These are phyloP conservation scores for Endocalyx cinctus DNA, from an alignment of 2,329 filamentous ascomycete genomes.

Conservation along the genomic window DNA sequence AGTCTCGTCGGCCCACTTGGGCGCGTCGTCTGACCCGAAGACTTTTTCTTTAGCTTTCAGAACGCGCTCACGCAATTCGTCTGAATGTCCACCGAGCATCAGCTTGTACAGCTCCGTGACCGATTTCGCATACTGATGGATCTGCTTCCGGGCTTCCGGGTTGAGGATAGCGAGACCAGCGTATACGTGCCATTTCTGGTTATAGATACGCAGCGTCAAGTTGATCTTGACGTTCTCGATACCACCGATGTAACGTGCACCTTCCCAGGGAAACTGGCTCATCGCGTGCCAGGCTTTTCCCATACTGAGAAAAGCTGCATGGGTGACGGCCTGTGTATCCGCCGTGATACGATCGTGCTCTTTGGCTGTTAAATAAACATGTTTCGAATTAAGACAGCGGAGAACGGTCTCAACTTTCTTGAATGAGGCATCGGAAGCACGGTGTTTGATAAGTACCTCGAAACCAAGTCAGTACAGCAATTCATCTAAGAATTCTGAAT, in stretches of 20 bases:
- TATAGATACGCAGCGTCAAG: slow-evolving; percentile 93
- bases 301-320: slow-evolving; percentile 96
- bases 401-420: slow-evolving; percentile 76
- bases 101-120: slow-evolving; percentile 95
- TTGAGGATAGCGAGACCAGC: slow-evolving; percentile 96
- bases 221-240: slow-evolving; percentile 99
- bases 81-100: slow-evolving; percentile 80
- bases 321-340: slow-evolving; percentile 96
- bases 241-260: slow-evolving; percentile 89
- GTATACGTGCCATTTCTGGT: slow-evolving; percentile 99
- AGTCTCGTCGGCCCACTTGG: slow-evolving; percentile 56
- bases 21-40: slow-evolving; percentile 64
- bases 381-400: slow-evolving; percentile 76
- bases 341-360: slow-evolving; percentile 96
- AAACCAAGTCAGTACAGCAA: slow-evolving; percentile 1
- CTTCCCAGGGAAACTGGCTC: slow-evolving; percentile 94
- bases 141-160: slow-evolving; percentile 85
- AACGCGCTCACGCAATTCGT: slow-evolving; percentile 70
- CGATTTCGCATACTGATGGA: slow-evolving; percentile 85
- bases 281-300: slow-evolving; percentile 96
- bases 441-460: slow-evolving; percentile 82
- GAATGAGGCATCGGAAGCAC: slow-evolving; percentile 72
- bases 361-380: slow-evolving; percentile 79
- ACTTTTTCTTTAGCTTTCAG: slow-evolving; percentile 63
- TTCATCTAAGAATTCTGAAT: neutral